Conservation (phyloP, 140 eudicot species). For the Flaveria floridana region DNA sequence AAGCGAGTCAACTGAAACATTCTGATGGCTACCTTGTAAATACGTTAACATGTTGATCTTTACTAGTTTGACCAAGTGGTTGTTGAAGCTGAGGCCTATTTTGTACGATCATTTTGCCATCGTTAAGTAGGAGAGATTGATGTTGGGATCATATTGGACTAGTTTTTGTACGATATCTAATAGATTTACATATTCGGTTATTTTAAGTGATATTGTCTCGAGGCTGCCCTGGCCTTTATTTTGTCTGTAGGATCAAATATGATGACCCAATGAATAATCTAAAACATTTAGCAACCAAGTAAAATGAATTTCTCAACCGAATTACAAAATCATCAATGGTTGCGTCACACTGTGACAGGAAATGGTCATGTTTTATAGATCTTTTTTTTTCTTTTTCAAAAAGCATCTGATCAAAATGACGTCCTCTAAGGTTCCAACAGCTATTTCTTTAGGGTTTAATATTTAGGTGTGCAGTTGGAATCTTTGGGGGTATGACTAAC, state of each 20-base stretch:
- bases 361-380: no score
- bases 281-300: background rate
- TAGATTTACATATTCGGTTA: conserved; percentile 30
- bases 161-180: conserved; percentile 36
- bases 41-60: conserved; percentile 30
- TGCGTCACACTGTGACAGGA: background rate
- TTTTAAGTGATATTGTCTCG: conserved; percentile 20
- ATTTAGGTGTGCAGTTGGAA: no score
- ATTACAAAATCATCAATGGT: background rate
- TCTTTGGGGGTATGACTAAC: no score
- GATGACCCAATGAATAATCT: background rate
- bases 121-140: conserved; percentile 18
- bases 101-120: conserved; percentile 17
- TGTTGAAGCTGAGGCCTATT: conserved; percentile 27
- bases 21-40: conserved; percentile 30
- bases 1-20: conserved; percentile 20
- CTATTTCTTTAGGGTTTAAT: no score
- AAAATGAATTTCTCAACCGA: background rate
- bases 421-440: no score
- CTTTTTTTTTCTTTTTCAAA: no score
- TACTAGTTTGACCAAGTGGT: conserved; percentile 6
- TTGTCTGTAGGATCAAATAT: background rate
- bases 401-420: no score
- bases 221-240: background rate
- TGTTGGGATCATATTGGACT: conserved; percentile 32